Evolutionary conservation across 2,329 filamentous ascomycete genomes (phyloP), one percentile per base, ranked within the genome.

Genomic region (Zasmidium citrigriseum): DNA sequence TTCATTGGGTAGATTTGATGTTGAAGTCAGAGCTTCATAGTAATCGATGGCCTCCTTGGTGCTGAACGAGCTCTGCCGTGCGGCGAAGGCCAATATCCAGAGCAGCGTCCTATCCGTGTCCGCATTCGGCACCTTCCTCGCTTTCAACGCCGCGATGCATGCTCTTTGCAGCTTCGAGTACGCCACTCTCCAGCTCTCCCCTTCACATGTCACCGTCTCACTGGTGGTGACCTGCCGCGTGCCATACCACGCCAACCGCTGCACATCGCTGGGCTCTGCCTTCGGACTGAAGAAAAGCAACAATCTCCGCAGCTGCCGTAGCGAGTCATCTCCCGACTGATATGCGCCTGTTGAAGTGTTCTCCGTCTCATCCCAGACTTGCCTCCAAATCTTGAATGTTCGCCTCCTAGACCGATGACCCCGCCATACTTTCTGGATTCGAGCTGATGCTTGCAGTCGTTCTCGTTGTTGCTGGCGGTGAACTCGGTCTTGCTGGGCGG

Each of bases 401-500:
- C 74, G 71, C 59, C 78, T 81, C 67, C 93, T 85, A 58, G 78
- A 80, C 57, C 74, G 81, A 73, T 96, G 84, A 14, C 92, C 92
- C 73, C 93, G 85, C 93, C 93, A 98, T 74, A 83, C 79, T 64
- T 85, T 84, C 73, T 98, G 95, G 64, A 98, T 86, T 51, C 78
- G 82, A 65, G 84, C 87, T 14, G 86, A 85, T 3, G 93, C 91
- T 69, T 87, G 89, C 51, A 93, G 76, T 59, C 87, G 86, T 50
- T 91, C 87, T 67, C 93, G 84, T 69, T 98, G 92, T 52, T 86
- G 86, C 68, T 96, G 91, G 66, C 95, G 85, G 67, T 87, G 84
- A 63, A 88, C 81, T 25, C 95, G 87, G 67, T 97, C 92, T 67
- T 92, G 90, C 70, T 97, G 91, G 24, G 93, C 93, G 67, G 91